Base-by-base conservation (phyloP, 2,329 filamentous ascomycete species). In the Botrytis deweyae region DNA sequence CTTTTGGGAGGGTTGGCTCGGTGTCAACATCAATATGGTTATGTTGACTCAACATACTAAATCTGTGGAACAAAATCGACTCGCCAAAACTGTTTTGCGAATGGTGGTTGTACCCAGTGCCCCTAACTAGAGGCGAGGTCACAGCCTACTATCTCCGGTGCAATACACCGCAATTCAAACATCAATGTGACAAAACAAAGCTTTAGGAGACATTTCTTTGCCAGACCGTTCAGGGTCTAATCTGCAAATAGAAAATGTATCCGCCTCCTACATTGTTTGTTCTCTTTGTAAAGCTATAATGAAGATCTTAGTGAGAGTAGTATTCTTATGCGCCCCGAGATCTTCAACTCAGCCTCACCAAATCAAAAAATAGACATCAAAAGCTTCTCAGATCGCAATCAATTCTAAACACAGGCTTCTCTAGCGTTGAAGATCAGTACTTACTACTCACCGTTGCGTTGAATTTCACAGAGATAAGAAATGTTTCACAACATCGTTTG, bases 401-500 rank as follows among this genome's bases (percentile, higher is more conserved):
- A 69, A 58, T 42, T 42, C 9, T 8, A 25, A 10, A 42, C 52
- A 69, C n/a, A 42, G 40, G 33, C n/a, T 33, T 69, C 18, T 58
- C 36, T 69, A 40, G 38, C 38, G 49, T 38, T 29, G 66, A 58
- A 33, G 49, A 69, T 69, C 49, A 20, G n/a, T 25, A 20, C 8
- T 8, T 14, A 25, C 25, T 42, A n/a, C 20, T 20, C 25, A 33
- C 36, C 49, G 38, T 42, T 58, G 8, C 25, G 36, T 22, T 42
- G 25, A 58, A 33, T 58, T 36, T 18, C 0, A 10, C 29, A 25
- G 42, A 58, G 66, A 69, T 69, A 69, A 69, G 66, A 33, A 69
- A 69, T 69, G 66, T 69, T 58, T 69, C 49, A 69, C 66, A 3
- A 33, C 52, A 18, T 69, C 58, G 36, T 29, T 58, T 69, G 49